phyloP scores from a whole-genome alignment of 805 yeast species.

The Starmerella potacharoeniae region DNA sequence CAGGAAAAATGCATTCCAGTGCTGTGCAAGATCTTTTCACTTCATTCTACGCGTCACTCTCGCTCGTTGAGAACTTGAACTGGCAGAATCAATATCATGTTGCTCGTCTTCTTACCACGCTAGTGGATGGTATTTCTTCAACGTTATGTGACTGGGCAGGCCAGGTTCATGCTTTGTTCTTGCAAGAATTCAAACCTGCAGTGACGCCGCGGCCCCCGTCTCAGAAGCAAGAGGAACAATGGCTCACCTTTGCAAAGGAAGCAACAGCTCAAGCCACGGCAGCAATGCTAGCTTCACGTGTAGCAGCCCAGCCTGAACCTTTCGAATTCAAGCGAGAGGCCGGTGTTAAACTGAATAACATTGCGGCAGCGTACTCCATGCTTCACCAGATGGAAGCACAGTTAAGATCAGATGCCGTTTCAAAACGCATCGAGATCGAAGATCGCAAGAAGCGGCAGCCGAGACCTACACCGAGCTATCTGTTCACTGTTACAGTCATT shows the following conservation, averaged over 20 bases:
- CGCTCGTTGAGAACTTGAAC: slow-evolving; percentile 44
- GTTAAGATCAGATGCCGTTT: slow-evolving; percentile 44
- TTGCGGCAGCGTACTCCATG: slow-evolving; percentile 30
- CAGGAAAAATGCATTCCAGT: slow-evolving; percentile 35
- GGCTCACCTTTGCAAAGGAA: slow-evolving; percentile 30
- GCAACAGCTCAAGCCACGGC: slow-evolving; percentile 25
- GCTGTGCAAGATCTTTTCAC: slow-evolving; percentile 61
- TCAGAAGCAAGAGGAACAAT: slow-evolving; percentile 25
- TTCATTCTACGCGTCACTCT: slow-evolving; percentile 46
- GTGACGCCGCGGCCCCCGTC: background rate
- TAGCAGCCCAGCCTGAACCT: slow-evolving; percentile 28
- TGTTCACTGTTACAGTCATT: slow-evolving; percentile 53
- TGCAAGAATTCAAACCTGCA: slow-evolving; percentile 9
- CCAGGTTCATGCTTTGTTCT: slow-evolving; percentile 18
- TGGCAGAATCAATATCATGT: slow-evolving; percentile 60
- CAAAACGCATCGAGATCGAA: slow-evolving; percentile 29
- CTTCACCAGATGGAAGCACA: slow-evolving; percentile 28
- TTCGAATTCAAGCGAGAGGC: slow-evolving; percentile 52
- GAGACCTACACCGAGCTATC: slow-evolving; percentile 11
- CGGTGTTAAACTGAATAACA: slow-evolving; percentile 66
- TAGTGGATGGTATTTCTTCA: slow-evolving; percentile 54
- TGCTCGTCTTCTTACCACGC: slow-evolving; percentile 47
- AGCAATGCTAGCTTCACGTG: slow-evolving; percentile 14
- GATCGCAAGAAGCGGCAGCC: slow-evolving; percentile 11
- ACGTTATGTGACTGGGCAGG: slow-evolving; percentile 45